These are phyloP conservation scores for Acorus gramineus DNA, from an alignment of 106 monocot species.

Conservation along the genomic window DNA sequence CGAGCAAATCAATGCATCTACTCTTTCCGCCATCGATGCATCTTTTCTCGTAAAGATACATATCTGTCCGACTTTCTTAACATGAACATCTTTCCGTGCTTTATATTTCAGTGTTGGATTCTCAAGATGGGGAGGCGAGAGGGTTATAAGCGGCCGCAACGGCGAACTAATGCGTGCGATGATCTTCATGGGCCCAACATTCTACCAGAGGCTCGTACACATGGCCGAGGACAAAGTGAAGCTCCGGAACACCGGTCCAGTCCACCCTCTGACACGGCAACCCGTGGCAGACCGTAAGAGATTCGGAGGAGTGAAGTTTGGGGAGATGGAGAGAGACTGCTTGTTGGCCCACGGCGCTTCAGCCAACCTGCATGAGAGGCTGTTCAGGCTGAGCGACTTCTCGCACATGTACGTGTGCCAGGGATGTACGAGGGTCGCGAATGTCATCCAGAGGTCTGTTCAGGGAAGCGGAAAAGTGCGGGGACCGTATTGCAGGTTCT, in stretches of 20 bases:
- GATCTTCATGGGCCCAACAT: constrained; percentile 92
- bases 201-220: constrained; percentile 89
- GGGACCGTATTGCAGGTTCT: constrained; percentile 74
- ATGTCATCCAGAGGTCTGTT: constrained; percentile 60
- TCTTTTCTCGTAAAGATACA: too few species aligned
- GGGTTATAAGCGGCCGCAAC: constrained; percentile 56
- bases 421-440: constrained; percentile 49
- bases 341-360: constrained; percentile 89
- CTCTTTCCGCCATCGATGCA: too few species aligned
- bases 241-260: constrained; percentile 89
- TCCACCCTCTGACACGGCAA: constrained; percentile 88
- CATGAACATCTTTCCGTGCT: too few species aligned
- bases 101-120: constrained; percentile 50
- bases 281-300: constrained; percentile 84
- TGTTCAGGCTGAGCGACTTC: constrained; percentile 84
- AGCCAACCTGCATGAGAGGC: constrained; percentile 80
- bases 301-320: constrained; percentile 87
- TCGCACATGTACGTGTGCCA: constrained; percentile 87
- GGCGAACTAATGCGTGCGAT: constrained; percentile 66
- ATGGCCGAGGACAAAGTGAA: constrained; percentile 99
- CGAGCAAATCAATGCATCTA: too few species aligned
- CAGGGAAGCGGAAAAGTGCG: constrained; percentile 54
- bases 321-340: constrained; percentile 98
- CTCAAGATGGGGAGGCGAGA: constrained; percentile 82
- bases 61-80: too few species aligned